phyloP scores from a whole-genome alignment of 495 filamentous ascomycete genomes.

The Beverwykella pulmonaria region DNA sequence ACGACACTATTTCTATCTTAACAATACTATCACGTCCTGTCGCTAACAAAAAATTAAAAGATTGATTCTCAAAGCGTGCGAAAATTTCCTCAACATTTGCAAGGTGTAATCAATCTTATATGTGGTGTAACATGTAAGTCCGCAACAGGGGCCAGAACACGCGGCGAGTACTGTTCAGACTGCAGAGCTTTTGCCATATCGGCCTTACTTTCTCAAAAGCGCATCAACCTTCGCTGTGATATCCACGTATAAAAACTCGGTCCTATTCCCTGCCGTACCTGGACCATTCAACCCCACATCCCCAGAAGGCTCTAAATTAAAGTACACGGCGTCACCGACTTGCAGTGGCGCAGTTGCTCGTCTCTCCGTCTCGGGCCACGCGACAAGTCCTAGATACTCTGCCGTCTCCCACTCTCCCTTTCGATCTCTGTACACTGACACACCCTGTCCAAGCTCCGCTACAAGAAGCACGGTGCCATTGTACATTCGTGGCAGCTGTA shows the following conservation, averaged over 20 bases:
- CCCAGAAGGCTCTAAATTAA: constrained; percentile 1
- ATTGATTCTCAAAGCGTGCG: too few species aligned
- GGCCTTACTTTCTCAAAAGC: background rate
- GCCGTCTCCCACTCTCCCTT: constrained; percentile 8
- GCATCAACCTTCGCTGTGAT: constrained; percentile 6
- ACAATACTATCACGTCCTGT: too few species aligned
- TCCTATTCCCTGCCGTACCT: background rate
- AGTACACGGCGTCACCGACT: constrained; percentile 3
- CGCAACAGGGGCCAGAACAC: too few species aligned
- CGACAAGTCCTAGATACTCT: constrained; percentile 2
- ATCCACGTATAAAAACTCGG: constrained; percentile 3
- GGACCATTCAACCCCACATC: background rate
- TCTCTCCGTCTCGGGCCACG: background rate
- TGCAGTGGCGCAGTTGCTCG: background rate
- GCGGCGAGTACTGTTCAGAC: too few species aligned
- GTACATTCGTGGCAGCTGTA: constrained; percentile 11
- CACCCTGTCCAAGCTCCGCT: background rate
- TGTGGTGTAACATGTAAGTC: too few species aligned
- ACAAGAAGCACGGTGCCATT: constrained; percentile 19
- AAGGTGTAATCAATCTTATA: too few species aligned
- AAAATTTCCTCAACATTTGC: too few species aligned
- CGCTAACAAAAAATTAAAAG: too few species aligned
- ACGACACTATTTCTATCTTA: too few species aligned
- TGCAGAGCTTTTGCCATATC: too few species aligned
- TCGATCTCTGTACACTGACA: background rate